Base-by-base conservation (phyloP, 2,329 filamentous ascomycete species). In the Fusarium globosum region DNA sequence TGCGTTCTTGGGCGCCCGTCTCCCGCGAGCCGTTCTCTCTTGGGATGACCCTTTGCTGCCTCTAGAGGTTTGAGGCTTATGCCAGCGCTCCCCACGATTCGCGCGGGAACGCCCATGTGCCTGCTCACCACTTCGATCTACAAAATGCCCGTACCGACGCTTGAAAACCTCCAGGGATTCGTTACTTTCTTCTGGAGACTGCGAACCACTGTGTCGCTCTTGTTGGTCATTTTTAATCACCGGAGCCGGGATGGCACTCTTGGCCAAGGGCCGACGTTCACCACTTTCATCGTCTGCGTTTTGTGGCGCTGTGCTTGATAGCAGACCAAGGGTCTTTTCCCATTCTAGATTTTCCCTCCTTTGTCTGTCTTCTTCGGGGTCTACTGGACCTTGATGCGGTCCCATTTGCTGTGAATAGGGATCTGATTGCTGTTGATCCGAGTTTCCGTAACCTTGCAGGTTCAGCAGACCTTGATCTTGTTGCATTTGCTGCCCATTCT, bases 1-100 rank as follows among this genome's bases (percentile, higher is more conserved):
- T 49, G 53, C 49, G 21, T 52, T 51, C 13, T 39, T 21, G n/a
- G 71, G 68, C 18, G 21, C 52, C 30, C 62, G 49, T 33, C 28
- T 49, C 7, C 43, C 26, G 21, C 53, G 39, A 41, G 30, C 38
- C 20, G 16, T 51, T 56, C 42, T 38, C 7, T 21, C 11, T 10
- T 13, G 35, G 20, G 23, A 46, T 48, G 57, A 7, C 39, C 13
- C 15, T 42, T 33, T 52, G 36, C 20, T n/a, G 20, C 11, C 21
- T 20, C 16, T 51, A n/a, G 45, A 48, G 23, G 26, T 20, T 48
- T 30, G 45, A 48, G 26, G 26, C 45, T 35, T 48, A 20, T 16
- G 38, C 62, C 62, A 48, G 35, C 62, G 62, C 35, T 30, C n/a
- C 26, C 20, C 57, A 12, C 20, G 52, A 26, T 20, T 26, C 36